A percentile compares a stretch with the other conserved stretches of the same genome.
Evolutionary conservation across 2,329 filamentous ascomycete genomes (phyloP).

Genomic region (Didymellaceae sp.): DNA sequence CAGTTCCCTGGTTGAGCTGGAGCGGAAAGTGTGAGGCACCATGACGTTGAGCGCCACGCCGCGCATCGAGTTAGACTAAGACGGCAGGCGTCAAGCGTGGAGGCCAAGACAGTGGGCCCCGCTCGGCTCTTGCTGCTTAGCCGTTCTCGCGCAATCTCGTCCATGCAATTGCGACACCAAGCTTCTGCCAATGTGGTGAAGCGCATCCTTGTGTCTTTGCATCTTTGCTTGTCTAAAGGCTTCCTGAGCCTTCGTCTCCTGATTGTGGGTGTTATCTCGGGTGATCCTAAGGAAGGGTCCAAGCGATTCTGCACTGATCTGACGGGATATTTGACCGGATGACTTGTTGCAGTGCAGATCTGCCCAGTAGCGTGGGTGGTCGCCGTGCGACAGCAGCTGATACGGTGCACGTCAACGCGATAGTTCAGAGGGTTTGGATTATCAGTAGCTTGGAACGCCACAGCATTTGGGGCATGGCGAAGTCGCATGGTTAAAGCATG

Average conservation of each 20-base stretch:
- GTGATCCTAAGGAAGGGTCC: conserved; percentile 1
- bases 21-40: not conserved
- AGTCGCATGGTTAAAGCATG: not conserved
- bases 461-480: not conserved
- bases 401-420: not conserved
- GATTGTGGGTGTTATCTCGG: not conserved
- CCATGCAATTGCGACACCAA: conserved; percentile 21
- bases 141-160: conserved; percentile 9
- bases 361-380: conserved; percentile 1
- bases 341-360: conserved; percentile 10
- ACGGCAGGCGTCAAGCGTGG: conserved; percentile 18
- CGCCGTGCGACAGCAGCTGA: not conserved
- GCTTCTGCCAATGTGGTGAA: conserved; percentile 24
- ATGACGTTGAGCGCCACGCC: conserved; percentile 19
- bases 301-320: conserved; percentile 7
- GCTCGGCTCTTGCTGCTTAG: conserved; percentile 12
- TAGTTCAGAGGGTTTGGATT: not conserved
- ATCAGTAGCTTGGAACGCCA: not conserved
- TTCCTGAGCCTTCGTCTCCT: conserved; percentile 8
- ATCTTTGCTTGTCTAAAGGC: conserved; percentile 10
- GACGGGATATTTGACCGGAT: not conserved
- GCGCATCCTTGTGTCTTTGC: conserved; percentile 5
- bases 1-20: not conserved
- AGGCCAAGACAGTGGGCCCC: conserved; percentile 10
- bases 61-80: conserved; percentile 7